Conservation (phyloP, 495 filamentous ascomycete genomes). For the Aspergillus bertholletiae region DNA sequence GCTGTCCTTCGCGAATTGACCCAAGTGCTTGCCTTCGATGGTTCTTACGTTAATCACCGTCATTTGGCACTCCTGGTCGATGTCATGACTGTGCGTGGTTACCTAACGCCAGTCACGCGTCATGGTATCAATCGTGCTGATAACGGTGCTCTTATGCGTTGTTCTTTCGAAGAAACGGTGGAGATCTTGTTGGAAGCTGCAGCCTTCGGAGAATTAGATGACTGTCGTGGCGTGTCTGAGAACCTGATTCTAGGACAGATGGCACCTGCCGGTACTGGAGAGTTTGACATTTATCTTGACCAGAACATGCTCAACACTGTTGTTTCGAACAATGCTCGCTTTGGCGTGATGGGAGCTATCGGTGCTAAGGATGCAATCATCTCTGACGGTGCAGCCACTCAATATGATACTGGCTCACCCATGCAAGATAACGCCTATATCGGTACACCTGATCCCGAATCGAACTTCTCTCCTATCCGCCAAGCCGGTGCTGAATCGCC, state of each 20-base stretch:
- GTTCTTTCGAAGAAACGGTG: slow-evolving; percentile 98
- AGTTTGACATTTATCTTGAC: slow-evolving; percentile 88
- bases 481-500: slow-evolving; percentile 70
- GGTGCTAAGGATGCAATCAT: slow-evolving; percentile 64
- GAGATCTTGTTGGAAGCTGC: slow-evolving; percentile 96
- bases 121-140: slow-evolving; percentile 98
- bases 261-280: slow-evolving; percentile 92
- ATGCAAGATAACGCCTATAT: slow-evolving; percentile 74
- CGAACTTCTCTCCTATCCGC: slow-evolving; percentile 86
- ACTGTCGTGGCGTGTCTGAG: slow-evolving; percentile 96
- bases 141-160: slow-evolving; percentile 97
- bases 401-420: slow-evolving; percentile 90
- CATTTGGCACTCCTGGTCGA: slow-evolving; percentile 95
- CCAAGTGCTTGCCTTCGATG: slow-evolving; percentile 90
- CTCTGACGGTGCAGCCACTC: slow-evolving; percentile 83
- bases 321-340: slow-evolving; percentile 81
- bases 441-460: slow-evolving; percentile 72
- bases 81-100: slow-evolving; percentile 94
- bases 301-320: slow-evolving; percentile 93
- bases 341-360: slow-evolving; percentile 73
- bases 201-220: slow-evolving; percentile 88
- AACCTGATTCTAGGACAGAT: slow-evolving; percentile 98
- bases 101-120: slow-evolving; percentile 91
- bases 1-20: slow-evolving; percentile 85
- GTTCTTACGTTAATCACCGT: slow-evolving; percentile 98